These are phyloP conservation scores for Stephanodiscus minutulus DNA, from an alignment of 108 stramenopile species.

Conservation along the genomic window DNA sequence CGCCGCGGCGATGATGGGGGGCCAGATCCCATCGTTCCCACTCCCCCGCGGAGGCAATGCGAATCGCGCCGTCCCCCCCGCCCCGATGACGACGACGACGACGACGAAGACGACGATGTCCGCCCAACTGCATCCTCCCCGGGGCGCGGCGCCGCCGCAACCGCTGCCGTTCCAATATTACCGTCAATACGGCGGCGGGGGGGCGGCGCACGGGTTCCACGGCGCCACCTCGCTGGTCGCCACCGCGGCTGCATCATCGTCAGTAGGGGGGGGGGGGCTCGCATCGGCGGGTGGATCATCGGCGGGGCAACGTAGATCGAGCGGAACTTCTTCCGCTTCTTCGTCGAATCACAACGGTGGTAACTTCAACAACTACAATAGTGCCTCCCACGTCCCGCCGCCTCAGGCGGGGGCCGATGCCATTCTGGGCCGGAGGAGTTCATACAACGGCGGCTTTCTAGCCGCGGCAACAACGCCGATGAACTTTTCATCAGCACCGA, in stretches of 20 bases:
- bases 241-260: not conserved
- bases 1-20: too few relatives aligned
- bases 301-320: not conserved
- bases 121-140: too few relatives aligned
- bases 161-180: not conserved
- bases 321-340: slow-evolving; percentile 1
- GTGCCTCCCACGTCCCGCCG: not conserved
- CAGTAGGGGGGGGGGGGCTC: not conserved
- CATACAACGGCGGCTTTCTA: not conserved
- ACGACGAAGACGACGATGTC: too few relatives aligned
- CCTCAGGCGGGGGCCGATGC: slow-evolving; percentile 40
- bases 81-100: too few relatives aligned
- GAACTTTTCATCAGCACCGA: not conserved
- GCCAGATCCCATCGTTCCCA: too few relatives aligned
- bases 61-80: too few relatives aligned
- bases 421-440: slow-evolving; percentile 38
- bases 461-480: not conserved
- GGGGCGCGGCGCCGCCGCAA: not conserved
- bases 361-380: slow-evolving; percentile 1
- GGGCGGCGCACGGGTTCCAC: too few relatives aligned
- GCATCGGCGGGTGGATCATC: not conserved
- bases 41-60: too few relatives aligned
- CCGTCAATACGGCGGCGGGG: not conserved
- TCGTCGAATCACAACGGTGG: not conserved
- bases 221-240: slow-evolving; percentile 1